Evolutionary conservation across 176 grass and related monocot species (phyloP).

Genomic region (Aegilops longissima): DNA sequence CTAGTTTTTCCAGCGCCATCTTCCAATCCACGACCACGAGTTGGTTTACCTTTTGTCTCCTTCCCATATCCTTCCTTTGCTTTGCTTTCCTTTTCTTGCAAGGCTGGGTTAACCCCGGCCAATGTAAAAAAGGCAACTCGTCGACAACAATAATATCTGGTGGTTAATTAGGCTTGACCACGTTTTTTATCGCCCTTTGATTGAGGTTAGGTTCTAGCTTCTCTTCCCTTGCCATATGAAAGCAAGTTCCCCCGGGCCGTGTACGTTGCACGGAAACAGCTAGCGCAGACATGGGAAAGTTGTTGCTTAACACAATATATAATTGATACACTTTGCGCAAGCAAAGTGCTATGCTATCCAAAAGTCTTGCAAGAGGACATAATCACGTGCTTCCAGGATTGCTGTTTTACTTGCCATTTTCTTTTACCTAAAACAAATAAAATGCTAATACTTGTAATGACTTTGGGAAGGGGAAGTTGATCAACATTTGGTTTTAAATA

Average conservation of each 20-base stretch:
- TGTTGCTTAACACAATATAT: slow-evolving; percentile 12
- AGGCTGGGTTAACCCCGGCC: slow-evolving; percentile 12
- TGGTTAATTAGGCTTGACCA: neutral
- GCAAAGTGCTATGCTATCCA: neutral
- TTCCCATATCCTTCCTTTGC: neutral
- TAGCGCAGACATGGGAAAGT: slow-evolving; percentile 15
- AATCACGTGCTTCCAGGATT: slow-evolving; percentile 19
- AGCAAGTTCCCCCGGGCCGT: neutral
- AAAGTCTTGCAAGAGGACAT: slow-evolving; percentile 1
- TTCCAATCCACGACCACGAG: slow-evolving; percentile 24
- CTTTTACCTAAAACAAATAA: too few species aligned
- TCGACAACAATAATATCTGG: neutral
- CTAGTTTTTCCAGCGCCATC: slow-evolving; percentile 25
- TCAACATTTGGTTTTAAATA: neutral
- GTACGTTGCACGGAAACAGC: slow-evolving; percentile 6
- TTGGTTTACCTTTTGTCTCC: neutral
- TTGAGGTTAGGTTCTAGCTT: neutral
- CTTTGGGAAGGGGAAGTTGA: too few species aligned
- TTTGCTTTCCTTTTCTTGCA: slow-evolving; percentile 27
- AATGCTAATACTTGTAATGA: too few species aligned
- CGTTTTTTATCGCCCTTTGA: neutral
- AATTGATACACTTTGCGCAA: neutral
- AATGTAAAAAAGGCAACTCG: neutral
- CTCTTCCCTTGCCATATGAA: slow-evolving; percentile 1
- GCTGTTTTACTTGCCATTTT: neutral